Percentiles rank a stretch among this genome's conserved stretches.
Conservation (phyloP, 805 yeast species). For the Barnettozyma sucrosica region DNA sequence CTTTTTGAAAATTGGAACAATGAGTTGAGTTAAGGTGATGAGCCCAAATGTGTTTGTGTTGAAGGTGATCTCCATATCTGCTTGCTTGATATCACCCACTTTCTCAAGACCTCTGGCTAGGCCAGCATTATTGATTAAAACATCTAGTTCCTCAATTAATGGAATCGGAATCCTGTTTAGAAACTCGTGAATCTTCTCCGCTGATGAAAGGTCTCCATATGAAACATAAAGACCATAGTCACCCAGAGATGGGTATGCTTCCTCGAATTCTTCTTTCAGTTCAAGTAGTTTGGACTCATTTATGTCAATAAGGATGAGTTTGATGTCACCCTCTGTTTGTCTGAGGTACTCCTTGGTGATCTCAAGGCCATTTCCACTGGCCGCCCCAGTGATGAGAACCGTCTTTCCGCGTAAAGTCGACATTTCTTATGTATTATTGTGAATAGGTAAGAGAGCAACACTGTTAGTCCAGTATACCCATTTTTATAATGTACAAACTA, state of each 20-base stretch:
- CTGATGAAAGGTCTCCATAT: constrained; percentile 50
- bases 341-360: constrained; percentile 80
- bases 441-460: neutral
- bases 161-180: constrained; percentile 42
- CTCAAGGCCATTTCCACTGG: constrained; percentile 90
- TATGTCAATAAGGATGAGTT: constrained; percentile 71
- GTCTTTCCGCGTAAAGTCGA: constrained; percentile 57
- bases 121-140: constrained; percentile 67
- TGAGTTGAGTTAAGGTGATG: constrained; percentile 73
- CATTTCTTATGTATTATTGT: neutral
- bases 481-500: neutral
- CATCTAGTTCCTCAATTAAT: constrained; percentile 54
- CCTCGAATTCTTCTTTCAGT: constrained; percentile 40
- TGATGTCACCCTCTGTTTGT: constrained; percentile 61
- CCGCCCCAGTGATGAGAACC: constrained; percentile 86
- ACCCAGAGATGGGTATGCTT: constrained; percentile 39
- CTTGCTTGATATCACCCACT: constrained; percentile 58
- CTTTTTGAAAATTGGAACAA: constrained; percentile 59
- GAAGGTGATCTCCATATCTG: constrained; percentile 70
- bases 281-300: constrained; percentile 50
- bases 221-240: constrained; percentile 33
- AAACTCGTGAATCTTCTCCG: constrained; percentile 45
- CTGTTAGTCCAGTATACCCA: neutral
- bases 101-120: constrained; percentile 73
- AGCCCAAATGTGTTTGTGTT: constrained; percentile 82